Percentiles rank a stretch among this genome's conserved stretches.
Conservation (phyloP, 2,329 filamentous ascomycete genomes). For the Aspergillus intermedius region DNA sequence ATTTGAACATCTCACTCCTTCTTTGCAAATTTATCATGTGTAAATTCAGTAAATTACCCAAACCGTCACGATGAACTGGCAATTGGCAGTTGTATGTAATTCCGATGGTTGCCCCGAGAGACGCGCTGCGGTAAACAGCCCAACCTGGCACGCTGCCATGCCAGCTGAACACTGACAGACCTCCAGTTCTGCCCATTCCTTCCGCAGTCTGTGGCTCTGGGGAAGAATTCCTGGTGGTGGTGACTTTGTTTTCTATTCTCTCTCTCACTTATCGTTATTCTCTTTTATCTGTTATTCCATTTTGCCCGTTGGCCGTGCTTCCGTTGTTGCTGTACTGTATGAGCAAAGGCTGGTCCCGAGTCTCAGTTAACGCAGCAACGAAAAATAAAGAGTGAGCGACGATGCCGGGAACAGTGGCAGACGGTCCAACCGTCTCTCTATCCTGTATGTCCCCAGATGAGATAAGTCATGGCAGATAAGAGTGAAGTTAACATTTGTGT, state of each 20-base stretch:
- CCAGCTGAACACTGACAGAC: slow-evolving; percentile 9
- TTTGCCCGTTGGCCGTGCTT: slow-evolving; percentile 1
- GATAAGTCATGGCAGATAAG: neutral
- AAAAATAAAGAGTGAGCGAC: slow-evolving; percentile 14
- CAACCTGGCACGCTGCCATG: neutral
- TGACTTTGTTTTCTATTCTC: neutral
- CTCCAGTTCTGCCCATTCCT: neutral
- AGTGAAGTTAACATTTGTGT: slow-evolving; percentile 3
- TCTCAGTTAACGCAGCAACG: slow-evolving; percentile 18
- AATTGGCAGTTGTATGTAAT: neutral
- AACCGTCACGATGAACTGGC: too few relatives aligned
- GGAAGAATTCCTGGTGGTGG: neutral
- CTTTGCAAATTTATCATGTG: too few relatives aligned
- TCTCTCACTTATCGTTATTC: neutral
- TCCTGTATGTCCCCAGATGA: slow-evolving; percentile 50
- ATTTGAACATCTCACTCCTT: too few relatives aligned
- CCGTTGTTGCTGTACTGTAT: slow-evolving; percentile 8
- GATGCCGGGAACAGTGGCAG: slow-evolving; percentile 58
- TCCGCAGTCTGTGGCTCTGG: neutral
- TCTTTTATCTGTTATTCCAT: slow-evolving; percentile 8
- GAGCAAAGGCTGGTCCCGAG: slow-evolving; percentile 32
- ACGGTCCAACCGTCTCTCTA: slow-evolving; percentile 59
- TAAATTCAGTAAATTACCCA: too few relatives aligned
- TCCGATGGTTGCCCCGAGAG: slow-evolving; percentile 22
- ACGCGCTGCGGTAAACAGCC: slow-evolving; percentile 21